These are phyloP conservation scores for Aspergillaceae sp. DNA, from an alignment of 2,329 filamentous ascomycete species.

Conservation along the genomic window DNA sequence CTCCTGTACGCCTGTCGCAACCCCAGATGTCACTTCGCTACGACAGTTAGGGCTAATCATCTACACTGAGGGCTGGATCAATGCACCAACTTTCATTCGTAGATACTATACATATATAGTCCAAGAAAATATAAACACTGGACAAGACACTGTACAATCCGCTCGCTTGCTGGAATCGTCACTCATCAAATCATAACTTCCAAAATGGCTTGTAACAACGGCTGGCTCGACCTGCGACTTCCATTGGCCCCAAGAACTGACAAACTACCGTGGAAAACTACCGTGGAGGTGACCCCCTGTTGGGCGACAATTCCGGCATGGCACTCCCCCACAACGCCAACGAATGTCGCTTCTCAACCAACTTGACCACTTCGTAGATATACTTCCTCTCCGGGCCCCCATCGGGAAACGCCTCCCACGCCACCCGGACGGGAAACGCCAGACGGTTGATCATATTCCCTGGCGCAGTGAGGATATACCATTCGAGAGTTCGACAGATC, in stretches of 20 bases:
- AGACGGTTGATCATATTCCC: conserved; percentile 35
- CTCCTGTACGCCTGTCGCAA: too few species aligned
- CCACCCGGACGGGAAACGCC: conserved; percentile 28
- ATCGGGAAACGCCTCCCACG: conserved; percentile 29
- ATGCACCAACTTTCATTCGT: not conserved
- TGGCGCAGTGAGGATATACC: conserved; percentile 26
- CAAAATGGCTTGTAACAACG: too few species aligned
- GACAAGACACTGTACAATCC: not conserved
- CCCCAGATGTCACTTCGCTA: too few species aligned
- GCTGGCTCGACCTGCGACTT: too few species aligned
- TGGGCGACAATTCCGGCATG: conserved; percentile 28
- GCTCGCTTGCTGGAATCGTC: not conserved
- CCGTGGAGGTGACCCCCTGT: conserved; percentile 15
- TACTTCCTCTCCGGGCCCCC: conserved; percentile 24
- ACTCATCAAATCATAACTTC: not conserved
- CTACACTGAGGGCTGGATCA: too few species aligned
- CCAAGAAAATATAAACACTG: not conserved
- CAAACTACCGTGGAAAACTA: conserved; percentile 1
- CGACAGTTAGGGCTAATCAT: too few species aligned
- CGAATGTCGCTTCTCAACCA: conserved; percentile 28
- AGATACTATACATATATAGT: not conserved
- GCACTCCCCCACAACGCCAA: conserved; percentile 28
- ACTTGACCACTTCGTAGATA: conserved; percentile 23
- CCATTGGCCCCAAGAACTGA: not conserved
- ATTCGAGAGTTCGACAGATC: conserved; percentile 29